Evolutionary conservation across 2,329 filamentous ascomycete genomes (phyloP).

Genomic region (Annulohypoxylon truncatum): DNA sequence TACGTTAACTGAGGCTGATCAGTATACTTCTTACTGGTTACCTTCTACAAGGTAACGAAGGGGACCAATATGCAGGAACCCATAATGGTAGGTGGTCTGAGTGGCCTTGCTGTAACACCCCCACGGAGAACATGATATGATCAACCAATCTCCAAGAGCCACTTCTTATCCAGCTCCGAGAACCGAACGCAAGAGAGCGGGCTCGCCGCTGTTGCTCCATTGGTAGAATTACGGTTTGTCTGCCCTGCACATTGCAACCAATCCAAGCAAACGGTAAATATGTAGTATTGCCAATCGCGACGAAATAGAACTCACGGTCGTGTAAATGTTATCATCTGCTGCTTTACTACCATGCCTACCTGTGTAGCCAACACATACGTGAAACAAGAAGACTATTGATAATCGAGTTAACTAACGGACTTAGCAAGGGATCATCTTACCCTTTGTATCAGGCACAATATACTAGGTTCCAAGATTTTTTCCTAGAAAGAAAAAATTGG

Average conservation of each 20-base stretch:
- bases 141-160: slow-evolving; percentile 21
- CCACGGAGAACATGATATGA: slow-evolving; percentile 13
- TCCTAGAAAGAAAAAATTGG: too few relatives aligned
- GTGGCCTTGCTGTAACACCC: slow-evolving; percentile 23
- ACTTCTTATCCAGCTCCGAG: not conserved
- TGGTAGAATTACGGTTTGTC: not conserved
- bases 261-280: not conserved
- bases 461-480: too few relatives aligned
- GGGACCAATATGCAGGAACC: slow-evolving; percentile 24
- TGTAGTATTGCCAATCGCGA: not conserved
- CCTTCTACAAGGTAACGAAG: slow-evolving; percentile 1
- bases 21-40: slow-evolving; percentile 24
- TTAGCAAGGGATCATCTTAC: too few relatives aligned
- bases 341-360: not conserved
- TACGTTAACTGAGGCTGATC: slow-evolving; percentile 9
- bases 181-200: not conserved
- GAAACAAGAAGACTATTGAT: not conserved
- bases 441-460: too few relatives aligned
- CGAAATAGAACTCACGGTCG: not conserved
- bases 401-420: too few relatives aligned
- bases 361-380: slow-evolving; percentile 10
- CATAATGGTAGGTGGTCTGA: not conserved
- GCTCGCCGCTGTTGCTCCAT: slow-evolving; percentile 6
- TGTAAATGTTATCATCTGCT: not conserved
- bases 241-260: not conserved